A percentile compares a stretch with the other conserved stretches of the same genome.
These are phyloP conservation scores for Diaporthe sp. DNA, from an alignment of 2,329 filamentous ascomycete genomes.

Conservation along the genomic window DNA sequence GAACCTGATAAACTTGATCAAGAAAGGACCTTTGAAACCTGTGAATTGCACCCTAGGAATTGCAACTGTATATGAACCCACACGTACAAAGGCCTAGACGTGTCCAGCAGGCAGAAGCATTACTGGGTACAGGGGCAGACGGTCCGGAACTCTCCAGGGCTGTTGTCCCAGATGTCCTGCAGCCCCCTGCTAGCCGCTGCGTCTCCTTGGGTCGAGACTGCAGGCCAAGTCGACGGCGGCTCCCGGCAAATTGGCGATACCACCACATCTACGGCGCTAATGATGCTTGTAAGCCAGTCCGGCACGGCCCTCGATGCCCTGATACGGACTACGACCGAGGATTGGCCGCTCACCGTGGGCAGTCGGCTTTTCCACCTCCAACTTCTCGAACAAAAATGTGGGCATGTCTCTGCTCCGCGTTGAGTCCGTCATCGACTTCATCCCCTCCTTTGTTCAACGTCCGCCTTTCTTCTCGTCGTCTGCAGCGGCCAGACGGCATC, in stretches of 20 bases:
- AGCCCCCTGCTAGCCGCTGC: constrained; percentile 1
- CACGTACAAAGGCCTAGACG: neutral
- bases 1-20: neutral
- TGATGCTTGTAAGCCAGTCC: constrained; percentile 16
- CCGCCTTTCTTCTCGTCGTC: neutral
- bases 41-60: neutral
- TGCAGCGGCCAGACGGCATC: neutral
- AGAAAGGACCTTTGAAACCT: neutral
- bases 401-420: neutral
- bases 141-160: neutral
- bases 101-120: constrained; percentile 18
- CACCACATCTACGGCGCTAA: constrained; percentile 11
- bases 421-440: neutral
- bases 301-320: constrained; percentile 19
- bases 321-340: neutral
- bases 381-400: neutral
- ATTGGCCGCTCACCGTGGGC: neutral
- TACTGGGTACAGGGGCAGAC: constrained; percentile 13
- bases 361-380: neutral
- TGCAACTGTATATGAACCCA: neutral
- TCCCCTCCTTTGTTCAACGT: neutral
- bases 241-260: constrained; percentile 26
- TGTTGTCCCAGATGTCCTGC: neutral
- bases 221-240: constrained; percentile 25
- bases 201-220: neutral